phyloP scores from a whole-genome alignment of 495 filamentous ascomycete genomes.

The Ramalina intermedia region DNA sequence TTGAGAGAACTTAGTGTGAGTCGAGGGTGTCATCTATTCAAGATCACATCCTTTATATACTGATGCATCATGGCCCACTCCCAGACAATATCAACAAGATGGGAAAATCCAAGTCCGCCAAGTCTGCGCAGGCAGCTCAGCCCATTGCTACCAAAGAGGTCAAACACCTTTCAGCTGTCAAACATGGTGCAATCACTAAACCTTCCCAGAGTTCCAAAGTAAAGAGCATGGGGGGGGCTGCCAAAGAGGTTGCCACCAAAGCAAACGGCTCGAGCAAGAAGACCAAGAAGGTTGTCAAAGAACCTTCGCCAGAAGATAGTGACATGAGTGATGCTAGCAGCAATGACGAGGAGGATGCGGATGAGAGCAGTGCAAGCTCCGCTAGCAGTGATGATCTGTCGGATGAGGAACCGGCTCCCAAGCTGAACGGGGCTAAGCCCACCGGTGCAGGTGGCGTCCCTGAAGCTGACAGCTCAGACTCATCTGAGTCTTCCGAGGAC shows the following conservation, averaged over 20 bases:
- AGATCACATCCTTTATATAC: background rate
- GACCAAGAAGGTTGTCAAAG: conserved; percentile 25
- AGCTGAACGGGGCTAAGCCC: conserved; percentile 9
- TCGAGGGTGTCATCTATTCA: no score
- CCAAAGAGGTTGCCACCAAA: conserved; percentile 30
- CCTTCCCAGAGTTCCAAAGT: conserved; percentile 30
- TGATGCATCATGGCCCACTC: background rate
- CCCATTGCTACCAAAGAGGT: conserved; percentile 2
- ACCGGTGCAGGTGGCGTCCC: background rate
- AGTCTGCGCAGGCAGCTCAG: conserved; percentile 27
- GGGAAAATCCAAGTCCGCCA: conserved; percentile 37
- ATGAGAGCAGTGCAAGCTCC: conserved; percentile 25
- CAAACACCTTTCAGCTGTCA: conserved; percentile 38
- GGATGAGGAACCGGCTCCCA: conserved; percentile 14
- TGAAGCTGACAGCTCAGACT: conserved; percentile 14
- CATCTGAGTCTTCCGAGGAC: conserved; percentile 26
- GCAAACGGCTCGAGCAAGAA: conserved; percentile 25
- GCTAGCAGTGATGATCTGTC: conserved; percentile 25
- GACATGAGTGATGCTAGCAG: conserved; percentile 25
- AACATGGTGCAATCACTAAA: conserved; percentile 37
- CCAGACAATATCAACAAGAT: conserved; percentile 22
- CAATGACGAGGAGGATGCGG: conserved; percentile 26
- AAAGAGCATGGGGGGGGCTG: conserved; percentile 37
- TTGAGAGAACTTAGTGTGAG: background rate
- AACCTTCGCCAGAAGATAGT: conserved; percentile 26